A percentile compares a stretch with the other conserved stretches of the same genome.
These are phyloP conservation scores for Parafenestella ontariensis DNA, from an alignment of 2,329 filamentous ascomycete species.

Conservation along the genomic window DNA sequence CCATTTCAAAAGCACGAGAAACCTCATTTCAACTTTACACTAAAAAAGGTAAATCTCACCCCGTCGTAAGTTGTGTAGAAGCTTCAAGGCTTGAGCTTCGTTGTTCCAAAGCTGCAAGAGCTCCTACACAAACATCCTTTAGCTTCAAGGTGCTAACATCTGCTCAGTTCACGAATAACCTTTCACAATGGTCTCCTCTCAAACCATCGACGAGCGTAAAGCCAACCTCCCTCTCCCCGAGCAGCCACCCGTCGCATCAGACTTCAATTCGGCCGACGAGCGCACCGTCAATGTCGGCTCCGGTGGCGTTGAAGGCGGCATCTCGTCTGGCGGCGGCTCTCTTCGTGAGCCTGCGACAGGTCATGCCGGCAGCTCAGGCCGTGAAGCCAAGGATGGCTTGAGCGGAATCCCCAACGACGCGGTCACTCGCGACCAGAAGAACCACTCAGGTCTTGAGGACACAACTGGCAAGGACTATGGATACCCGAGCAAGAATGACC, in stretches of 20 bases:
- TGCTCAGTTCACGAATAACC: slow-evolving; percentile 7
- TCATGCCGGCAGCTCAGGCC: slow-evolving; percentile 63
- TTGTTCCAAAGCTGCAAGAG: background rate
- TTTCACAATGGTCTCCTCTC: slow-evolving; percentile 33
- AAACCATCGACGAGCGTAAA: slow-evolving; percentile 70
- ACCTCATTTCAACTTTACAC: slow-evolving; percentile 2
- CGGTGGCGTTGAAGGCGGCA: slow-evolving; percentile 59
- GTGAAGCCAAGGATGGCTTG: slow-evolving; percentile 67
- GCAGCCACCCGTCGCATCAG: slow-evolving; percentile 75
- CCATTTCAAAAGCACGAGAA: background rate
- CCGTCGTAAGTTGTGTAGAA: background rate
- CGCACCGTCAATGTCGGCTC: slow-evolving; percentile 74
- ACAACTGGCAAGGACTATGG: slow-evolving; percentile 54
- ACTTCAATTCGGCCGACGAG: slow-evolving; percentile 77
- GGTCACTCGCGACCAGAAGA: slow-evolving; percentile 55
- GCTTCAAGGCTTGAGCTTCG: background rate
- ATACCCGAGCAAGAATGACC: slow-evolving; percentile 52
- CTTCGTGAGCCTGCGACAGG: slow-evolving; percentile 60
- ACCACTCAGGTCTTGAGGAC: slow-evolving; percentile 50
- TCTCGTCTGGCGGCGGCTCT: slow-evolving; percentile 54
- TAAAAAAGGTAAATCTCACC: slow-evolving; percentile 14
- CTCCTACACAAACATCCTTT: background rate
- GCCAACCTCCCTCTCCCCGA: slow-evolving; percentile 81
- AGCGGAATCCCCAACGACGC: slow-evolving; percentile 67
- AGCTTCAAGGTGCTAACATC: slow-evolving; percentile 5